These are phyloP conservation scores for Nakataea oryzae DNA, from an alignment of 2,329 filamentous ascomycete species.

Conservation along the genomic window DNA sequence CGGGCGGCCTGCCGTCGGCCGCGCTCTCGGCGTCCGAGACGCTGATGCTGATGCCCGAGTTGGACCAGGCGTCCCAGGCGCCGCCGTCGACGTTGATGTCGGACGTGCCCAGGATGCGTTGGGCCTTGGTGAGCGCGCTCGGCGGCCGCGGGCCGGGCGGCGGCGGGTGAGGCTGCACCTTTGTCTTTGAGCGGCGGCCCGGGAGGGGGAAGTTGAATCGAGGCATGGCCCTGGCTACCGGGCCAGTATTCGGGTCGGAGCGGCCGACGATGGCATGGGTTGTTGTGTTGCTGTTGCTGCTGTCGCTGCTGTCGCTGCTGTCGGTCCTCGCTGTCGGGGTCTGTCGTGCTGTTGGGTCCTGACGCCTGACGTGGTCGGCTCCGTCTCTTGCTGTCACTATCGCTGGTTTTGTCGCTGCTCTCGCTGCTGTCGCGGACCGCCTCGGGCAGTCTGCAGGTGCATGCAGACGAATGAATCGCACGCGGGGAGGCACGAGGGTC, in stretches of 20 bases:
- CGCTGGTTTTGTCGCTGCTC: too few relatives aligned
- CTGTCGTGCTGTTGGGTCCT: neutral
- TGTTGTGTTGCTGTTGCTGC: neutral
- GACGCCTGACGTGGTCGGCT: too few relatives aligned
- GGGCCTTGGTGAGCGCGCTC: conserved; percentile 34
- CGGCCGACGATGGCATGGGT: too few relatives aligned
- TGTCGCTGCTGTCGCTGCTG: too few relatives aligned
- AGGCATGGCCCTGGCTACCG: conserved; percentile 10
- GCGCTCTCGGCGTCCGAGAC: conserved; percentile 20
- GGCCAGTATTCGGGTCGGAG: too few relatives aligned
- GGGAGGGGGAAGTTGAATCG: conserved; percentile 39
- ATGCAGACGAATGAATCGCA: neutral
- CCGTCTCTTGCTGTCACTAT: too few relatives aligned
- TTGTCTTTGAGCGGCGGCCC: conserved; percentile 32
- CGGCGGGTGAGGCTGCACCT: conserved; percentile 7
- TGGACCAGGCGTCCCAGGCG: conserved; percentile 32
- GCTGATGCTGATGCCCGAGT: conserved; percentile 32
- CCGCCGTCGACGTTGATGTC: conserved; percentile 29
- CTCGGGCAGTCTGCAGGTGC: too few relatives aligned
- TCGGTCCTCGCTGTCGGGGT: too few relatives aligned
- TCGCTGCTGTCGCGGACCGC: too few relatives aligned
- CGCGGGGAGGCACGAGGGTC: neutral
- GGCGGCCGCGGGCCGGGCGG: neutral
- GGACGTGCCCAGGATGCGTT: conserved; percentile 37
- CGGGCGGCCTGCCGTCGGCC: conserved; percentile 14